Percentiles rank a stretch among this genome's conserved stretches.
phyloP scores from a whole-genome alignment of 129 eudicot species.

The Heracleum sosnowskyi region DNA sequence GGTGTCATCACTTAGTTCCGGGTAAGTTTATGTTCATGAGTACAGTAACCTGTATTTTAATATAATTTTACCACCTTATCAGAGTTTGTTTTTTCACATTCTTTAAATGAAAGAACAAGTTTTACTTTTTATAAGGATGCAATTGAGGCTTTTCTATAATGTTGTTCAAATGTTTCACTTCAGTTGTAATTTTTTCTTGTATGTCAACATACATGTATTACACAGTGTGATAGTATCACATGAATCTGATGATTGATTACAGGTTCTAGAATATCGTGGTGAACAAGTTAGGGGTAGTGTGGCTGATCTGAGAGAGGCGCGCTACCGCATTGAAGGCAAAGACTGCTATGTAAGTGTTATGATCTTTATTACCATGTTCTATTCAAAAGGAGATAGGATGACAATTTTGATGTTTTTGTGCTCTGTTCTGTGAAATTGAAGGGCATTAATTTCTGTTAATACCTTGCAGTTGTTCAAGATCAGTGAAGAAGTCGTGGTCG shows the following conservation, averaged over 20 bases:
- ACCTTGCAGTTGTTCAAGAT: constrained; percentile 77
- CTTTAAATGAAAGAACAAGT: background rate
- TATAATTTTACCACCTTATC: background rate
- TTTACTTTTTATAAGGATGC: background rate
- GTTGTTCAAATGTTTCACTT: background rate
- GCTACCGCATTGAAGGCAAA: constrained; percentile 76
- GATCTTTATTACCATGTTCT: background rate
- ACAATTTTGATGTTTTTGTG: background rate
- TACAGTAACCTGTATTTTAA: background rate
- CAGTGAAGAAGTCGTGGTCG: constrained; percentile 96
- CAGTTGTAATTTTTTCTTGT: background rate
- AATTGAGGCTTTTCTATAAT: background rate
- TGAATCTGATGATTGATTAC: constrained; percentile 11
- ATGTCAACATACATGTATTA: background rate
- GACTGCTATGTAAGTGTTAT: constrained; percentile 78
- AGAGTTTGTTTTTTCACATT: background rate
- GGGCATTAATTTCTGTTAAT: constrained; percentile 8
- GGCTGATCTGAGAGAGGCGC: constrained; percentile 92
- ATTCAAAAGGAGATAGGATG: background rate
- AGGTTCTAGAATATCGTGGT: constrained; percentile 98
- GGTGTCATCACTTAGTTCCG: background rate
- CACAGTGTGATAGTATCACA: constrained; percentile 10
- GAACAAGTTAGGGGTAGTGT: constrained; percentile 95
- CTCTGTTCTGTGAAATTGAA: background rate
- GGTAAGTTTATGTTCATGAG: background rate